Evolutionary conservation across 2,329 filamentous ascomycete species (phyloP).

Genomic region (Raffaelea albimanens): DNA sequence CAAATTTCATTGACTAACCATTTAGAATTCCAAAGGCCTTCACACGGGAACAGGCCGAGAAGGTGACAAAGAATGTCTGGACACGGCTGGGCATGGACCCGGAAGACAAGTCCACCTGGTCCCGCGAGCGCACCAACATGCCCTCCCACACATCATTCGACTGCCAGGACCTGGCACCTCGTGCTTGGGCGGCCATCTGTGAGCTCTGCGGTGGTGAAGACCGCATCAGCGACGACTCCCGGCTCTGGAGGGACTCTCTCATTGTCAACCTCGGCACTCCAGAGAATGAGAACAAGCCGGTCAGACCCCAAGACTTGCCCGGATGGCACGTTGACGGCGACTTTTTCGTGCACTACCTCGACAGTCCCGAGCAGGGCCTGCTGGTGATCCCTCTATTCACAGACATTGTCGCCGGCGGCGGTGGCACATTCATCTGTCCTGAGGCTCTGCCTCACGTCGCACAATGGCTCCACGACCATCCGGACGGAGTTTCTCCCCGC

Average conservation of each 20-base stretch:
- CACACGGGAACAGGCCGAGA: conserved; percentile 26
- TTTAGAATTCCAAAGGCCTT: conserved; percentile 24
- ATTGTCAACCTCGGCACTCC: conserved; percentile 60
- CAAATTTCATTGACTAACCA: conserved; percentile 9
- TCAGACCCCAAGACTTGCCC: conserved; percentile 38
- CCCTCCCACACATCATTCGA: conserved; percentile 46
- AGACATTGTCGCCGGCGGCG: conserved; percentile 50
- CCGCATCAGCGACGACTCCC: conserved; percentile 34
- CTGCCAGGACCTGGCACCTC: conserved; percentile 48
- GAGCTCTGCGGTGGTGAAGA: conserved; percentile 57
- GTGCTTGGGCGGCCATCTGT: conserved; percentile 57
- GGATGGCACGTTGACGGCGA: conserved; percentile 64
- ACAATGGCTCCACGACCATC: conserved; percentile 48
- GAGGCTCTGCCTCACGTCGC: conserved; percentile 49
- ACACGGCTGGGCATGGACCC: conserved; percentile 55
- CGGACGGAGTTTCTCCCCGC: conserved; percentile 55
- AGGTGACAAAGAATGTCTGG: conserved; percentile 42
- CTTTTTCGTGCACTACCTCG: conserved; percentile 64
- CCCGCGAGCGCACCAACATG: conserved; percentile 54
- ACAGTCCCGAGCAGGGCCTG: conserved; percentile 59
- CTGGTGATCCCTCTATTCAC: conserved; percentile 60
- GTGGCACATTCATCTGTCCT: conserved; percentile 56
- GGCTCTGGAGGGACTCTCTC: conserved; percentile 56
- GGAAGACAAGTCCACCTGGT: conserved; percentile 56
- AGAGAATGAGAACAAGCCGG: conserved; percentile 37